These are phyloP conservation scores for Paracamarosporium sp. DNA, from an alignment of 2,329 filamentous ascomycete species.

Conservation along the genomic window DNA sequence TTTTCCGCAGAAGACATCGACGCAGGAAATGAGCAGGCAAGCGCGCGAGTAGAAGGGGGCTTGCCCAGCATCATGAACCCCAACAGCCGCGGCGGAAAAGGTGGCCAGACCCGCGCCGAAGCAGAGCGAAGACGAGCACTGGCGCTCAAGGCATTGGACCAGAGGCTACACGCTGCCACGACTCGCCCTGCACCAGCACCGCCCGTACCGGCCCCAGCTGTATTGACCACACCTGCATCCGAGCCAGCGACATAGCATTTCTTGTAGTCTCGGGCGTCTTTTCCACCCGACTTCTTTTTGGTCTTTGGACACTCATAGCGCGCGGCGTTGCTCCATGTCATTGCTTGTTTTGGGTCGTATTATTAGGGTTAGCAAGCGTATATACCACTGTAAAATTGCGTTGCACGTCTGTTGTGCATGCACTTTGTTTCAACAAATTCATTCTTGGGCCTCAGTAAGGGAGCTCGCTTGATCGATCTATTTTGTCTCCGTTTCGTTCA, in stretches of 20 bases:
- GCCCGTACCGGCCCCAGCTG: conserved; percentile 44
- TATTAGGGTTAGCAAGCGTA: conserved; percentile 1
- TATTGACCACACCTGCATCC: conserved; percentile 43
- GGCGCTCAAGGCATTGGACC: conserved; percentile 89
- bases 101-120: conserved; percentile 78
- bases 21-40: conserved; percentile 74
- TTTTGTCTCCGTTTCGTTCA: not conserved
- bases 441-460: not conserved
- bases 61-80: conserved; percentile 65
- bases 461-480: not conserved
- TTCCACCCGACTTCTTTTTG: not conserved
- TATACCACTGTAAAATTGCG: conserved; percentile 12
- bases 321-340: conserved; percentile 8
- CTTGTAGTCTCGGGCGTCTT: not conserved
- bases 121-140: conserved; percentile 88
- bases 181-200: conserved; percentile 52
- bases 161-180: conserved; percentile 86
- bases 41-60: conserved; percentile 67
- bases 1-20: conserved; percentile 84
- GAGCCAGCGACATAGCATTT: not conserved
- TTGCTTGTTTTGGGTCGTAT: not conserved
- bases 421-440: conserved; percentile 1
- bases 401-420: conserved; percentile 7
- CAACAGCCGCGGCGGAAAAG: conserved; percentile 56
- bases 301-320: conserved; percentile 11